A percentile compares a stretch with the other conserved stretches of the same genome.
These are phyloP conservation scores for Taxawa tesnikishii DNA, from an alignment of 2,329 filamentous ascomycete genomes.

Conservation along the genomic window DNA sequence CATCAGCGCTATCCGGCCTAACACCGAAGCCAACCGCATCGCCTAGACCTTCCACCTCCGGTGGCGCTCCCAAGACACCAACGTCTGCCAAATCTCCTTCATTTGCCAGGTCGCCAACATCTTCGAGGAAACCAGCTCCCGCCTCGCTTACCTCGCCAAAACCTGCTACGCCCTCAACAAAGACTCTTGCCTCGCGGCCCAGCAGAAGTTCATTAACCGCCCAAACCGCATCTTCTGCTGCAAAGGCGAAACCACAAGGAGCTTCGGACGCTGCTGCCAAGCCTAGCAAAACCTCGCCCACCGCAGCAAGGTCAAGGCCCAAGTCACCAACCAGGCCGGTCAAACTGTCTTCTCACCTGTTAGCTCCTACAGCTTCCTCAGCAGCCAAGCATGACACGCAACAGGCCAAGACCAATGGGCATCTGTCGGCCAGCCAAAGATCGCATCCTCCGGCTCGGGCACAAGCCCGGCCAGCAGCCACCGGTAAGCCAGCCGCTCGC, in stretches of 20 bases:
- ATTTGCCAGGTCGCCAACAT: conserved; percentile 4
- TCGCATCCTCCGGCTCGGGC: background rate
- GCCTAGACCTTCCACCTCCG: background rate
- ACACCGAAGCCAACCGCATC: conserved; percentile 7
- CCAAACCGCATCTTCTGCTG: conserved; percentile 20
- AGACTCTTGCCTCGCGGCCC: conserved; percentile 6
- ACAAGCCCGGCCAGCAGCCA: conserved; percentile 10
- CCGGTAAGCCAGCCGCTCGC: conserved; percentile 20
- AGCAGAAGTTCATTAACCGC: conserved; percentile 21
- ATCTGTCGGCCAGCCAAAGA: background rate
- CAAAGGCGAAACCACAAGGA: conserved; percentile 12
- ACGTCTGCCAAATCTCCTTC: conserved; percentile 13
- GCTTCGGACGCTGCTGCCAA: conserved; percentile 10
- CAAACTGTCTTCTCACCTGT: conserved; percentile 54
- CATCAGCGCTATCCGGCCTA: background rate
- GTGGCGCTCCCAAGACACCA: conserved; percentile 2
- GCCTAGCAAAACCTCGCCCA: conserved; percentile 20
- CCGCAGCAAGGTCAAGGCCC: conserved; percentile 26
- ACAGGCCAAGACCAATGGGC: conserved; percentile 5
- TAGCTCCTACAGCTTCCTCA: conserved; percentile 57
- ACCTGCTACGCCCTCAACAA: conserved; percentile 6
- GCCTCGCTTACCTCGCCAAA: conserved; percentile 5
- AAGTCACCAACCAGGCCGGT: conserved; percentile 60
- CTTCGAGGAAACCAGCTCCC: conserved; percentile 6
- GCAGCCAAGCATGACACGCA: conserved; percentile 44